Conservation (phyloP, 108 stramenopile genomes). For the Cylindrotheca fusiformis region DNA sequence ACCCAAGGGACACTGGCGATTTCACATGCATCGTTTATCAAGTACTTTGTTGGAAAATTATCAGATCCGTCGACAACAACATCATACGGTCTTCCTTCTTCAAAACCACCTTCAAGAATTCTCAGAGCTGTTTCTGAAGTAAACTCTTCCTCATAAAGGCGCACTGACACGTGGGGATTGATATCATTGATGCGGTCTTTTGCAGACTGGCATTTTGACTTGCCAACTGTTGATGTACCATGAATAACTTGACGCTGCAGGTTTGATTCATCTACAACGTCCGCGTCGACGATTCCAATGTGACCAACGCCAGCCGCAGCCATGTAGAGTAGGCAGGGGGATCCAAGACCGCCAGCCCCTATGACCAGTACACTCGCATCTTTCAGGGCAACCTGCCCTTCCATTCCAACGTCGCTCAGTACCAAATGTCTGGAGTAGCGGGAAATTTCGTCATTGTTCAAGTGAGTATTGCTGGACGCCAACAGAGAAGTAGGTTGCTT, state of each 20-base stretch:
- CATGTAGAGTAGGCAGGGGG: conserved; percentile 75
- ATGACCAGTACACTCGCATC: conserved; percentile 78
- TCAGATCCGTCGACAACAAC: conserved; percentile 93
- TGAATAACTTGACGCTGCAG: conserved; percentile 96
- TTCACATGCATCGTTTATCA: conserved; percentile 93
- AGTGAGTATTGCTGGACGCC: not conserved
- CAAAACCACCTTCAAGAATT: conserved; percentile 64
- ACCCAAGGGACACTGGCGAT: conserved; percentile 80
- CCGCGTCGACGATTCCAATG: conserved; percentile 91
- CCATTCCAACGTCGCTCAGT: conserved; percentile 75
- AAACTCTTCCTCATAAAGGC: conserved; percentile 67
- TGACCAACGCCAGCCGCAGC: conserved; percentile 93
- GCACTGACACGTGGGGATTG: conserved; percentile 81
- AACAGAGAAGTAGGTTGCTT: not conserved
- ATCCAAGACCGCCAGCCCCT: conserved; percentile 96
- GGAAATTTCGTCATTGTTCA: conserved; percentile 70
- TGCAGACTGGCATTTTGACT: conserved; percentile 84
- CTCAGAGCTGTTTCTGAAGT: conserved; percentile 71
- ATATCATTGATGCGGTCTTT: conserved; percentile 62
- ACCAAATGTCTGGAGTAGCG: conserved; percentile 93
- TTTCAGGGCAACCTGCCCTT: conserved; percentile 74
- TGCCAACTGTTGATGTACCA: conserved; percentile 72
- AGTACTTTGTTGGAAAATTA: conserved; percentile 96
- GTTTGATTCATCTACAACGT: conserved; percentile 92
- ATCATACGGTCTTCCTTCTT: conserved; percentile 44